These are phyloP conservation scores for Eucommia ulmoides DNA, from an alignment of 257 asterid species.

Conservation along the genomic window DNA sequence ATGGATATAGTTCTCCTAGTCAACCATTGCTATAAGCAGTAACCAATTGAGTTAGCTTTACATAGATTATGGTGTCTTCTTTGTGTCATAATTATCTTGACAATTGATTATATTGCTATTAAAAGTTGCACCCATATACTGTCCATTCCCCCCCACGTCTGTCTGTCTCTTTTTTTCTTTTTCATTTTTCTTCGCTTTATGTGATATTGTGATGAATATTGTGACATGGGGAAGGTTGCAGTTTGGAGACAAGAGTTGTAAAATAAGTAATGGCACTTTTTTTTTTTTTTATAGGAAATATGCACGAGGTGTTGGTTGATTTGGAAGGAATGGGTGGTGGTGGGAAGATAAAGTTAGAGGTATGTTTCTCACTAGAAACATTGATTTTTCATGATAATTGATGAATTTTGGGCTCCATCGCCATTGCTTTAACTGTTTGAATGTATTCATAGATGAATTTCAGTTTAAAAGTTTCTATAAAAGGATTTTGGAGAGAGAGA, in stretches of 20 bases:
- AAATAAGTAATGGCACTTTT: constrained; percentile 10
- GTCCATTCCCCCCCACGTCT: too few species aligned
- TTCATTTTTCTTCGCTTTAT: too few species aligned
- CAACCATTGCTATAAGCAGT: too few species aligned
- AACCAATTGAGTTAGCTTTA: too few species aligned
- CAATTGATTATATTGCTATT: too few species aligned
- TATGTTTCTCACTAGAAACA: constrained; percentile 21
- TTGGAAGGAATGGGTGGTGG: constrained; percentile 99
- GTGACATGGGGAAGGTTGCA: not conserved
- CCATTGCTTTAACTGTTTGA: not conserved
- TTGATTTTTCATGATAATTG: not conserved
- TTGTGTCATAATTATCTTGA: too few species aligned
- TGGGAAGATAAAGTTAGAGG: constrained; percentile 90
- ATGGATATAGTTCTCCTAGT: too few species aligned
- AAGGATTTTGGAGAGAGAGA: not conserved
- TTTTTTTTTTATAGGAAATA: constrained; percentile 45
- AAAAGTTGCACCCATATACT: too few species aligned
- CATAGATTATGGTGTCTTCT: too few species aligned
- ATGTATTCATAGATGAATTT: not conserved
- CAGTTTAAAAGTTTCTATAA: not conserved
- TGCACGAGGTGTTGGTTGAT: constrained; percentile 66
- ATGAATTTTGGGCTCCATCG: not conserved
- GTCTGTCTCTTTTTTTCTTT: too few species aligned
- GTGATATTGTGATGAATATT: not conserved
- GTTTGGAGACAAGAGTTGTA: not conserved